Evolutionary conservation across 306 rosid species (phyloP).

Genomic region (Rosa chinensis): DNA sequence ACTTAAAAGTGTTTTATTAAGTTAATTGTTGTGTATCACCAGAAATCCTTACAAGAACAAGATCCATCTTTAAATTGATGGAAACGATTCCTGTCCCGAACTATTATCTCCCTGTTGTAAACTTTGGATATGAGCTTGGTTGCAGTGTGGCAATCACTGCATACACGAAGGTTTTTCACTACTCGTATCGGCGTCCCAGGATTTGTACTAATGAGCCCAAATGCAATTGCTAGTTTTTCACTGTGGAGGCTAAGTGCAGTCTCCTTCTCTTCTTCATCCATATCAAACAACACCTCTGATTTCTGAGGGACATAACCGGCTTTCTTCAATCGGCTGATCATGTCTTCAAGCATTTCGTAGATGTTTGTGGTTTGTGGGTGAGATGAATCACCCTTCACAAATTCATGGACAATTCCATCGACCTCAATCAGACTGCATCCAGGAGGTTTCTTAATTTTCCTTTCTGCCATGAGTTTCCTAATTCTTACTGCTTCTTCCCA

Average conservation of each 20-base stretch:
- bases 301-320: slow-evolving; percentile 25
- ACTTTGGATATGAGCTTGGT: slow-evolving; percentile 25
- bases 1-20: neutral
- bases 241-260: slow-evolving; percentile 33
- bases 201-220: slow-evolving; percentile 27
- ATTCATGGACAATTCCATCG: slow-evolving; percentile 25
- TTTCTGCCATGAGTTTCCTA: slow-evolving; percentile 23
- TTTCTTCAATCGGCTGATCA: slow-evolving; percentile 25
- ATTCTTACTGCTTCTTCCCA: slow-evolving; percentile 26
- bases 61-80: slow-evolving; percentile 28
- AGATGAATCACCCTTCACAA: slow-evolving; percentile 26
- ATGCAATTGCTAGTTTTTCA: slow-evolving; percentile 36
- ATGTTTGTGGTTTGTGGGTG: slow-evolving; percentile 12
- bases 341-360: slow-evolving; percentile 25
- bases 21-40: slow-evolving; percentile 17
- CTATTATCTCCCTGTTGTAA: slow-evolving; percentile 23
- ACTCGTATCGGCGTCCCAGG: slow-evolving; percentile 29
- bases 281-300: slow-evolving; percentile 24
- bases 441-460: slow-evolving; percentile 13
- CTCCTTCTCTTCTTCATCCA: slow-evolving; percentile 38
- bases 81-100: slow-evolving; percentile 21
- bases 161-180: slow-evolving; percentile 33
- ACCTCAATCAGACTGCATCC: slow-evolving; percentile 31
- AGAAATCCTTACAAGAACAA: slow-evolving; percentile 30
- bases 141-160: slow-evolving; percentile 31